Evolutionary conservation across 1,139 yeast species (phyloP), one percentile per base, ranked within the genome.

Genomic region (Sugiyamaella castrensis): DNA sequence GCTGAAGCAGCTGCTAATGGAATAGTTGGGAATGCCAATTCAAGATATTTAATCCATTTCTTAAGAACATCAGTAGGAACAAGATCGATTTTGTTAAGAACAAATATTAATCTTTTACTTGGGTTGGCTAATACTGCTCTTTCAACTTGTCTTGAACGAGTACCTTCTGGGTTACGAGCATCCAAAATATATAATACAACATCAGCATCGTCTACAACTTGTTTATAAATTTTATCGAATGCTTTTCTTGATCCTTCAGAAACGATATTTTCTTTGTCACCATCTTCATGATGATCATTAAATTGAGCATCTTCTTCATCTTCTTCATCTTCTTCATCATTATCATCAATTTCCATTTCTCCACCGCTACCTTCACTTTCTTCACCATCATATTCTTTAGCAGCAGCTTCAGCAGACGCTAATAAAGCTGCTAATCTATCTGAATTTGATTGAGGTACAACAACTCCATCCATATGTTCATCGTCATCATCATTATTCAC

Each of bases 91-190:
- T 92, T 92, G 74, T 92, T 92, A 60, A 92, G 73, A 36, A 92
- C 80, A 60, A 88, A 80, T 49, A 92, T 84, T 57, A 94, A 76
- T 66, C 97, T 80, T 70, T 92, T 92, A 52, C 87, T 87, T 54
- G 81, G 84, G 58, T 82, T 79, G 62, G 86, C 85, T 54, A 91
- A 72, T 35, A 92, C 91, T 1, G 95, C 87, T 65, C 87, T 85
- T 72, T 92, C 99, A 35, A 92, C 94, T 65, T 81, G 87, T 65
- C 82, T 81, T 10, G 97, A 89, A 65, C 99, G 80, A 4, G 98
- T 92, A 31, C 91, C 82, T 67, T 87, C 96, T 46, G 99, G 98
- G 69, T 92, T 97, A 69, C 99, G 82, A 2, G 99, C 96, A 71
- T 92, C 99, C 63, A 92, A 74, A 19, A 92, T 97, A 61, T 94